Percentiles rank a stretch among this genome's conserved stretches.
Conservation (phyloP, 1,284 basidiomycete species). For the Gomphus bonarii region DNA sequence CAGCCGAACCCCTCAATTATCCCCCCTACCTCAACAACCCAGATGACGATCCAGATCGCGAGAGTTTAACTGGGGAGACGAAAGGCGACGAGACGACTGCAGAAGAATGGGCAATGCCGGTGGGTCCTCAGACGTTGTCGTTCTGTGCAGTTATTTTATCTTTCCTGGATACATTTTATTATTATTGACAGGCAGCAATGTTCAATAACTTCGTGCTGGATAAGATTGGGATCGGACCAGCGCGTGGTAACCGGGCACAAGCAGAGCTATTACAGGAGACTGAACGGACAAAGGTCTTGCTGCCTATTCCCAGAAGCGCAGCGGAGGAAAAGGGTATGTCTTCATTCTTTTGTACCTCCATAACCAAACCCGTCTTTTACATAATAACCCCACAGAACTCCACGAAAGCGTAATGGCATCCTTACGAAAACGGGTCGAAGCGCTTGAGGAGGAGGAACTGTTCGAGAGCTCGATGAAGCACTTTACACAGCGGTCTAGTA, state of each 20-base stretch:
- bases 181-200: not conserved
- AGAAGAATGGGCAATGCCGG: not conserved
- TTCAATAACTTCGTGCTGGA: not conserved
- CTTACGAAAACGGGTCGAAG: conserved; percentile 7
- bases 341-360: not conserved
- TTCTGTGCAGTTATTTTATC: too few species aligned
- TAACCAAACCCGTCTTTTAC: not conserved
- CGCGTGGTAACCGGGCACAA: not conserved
- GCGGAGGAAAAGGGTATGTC: conserved; percentile 5
- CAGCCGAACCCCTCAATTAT: not conserved
- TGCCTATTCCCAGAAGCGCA: conserved; percentile 1
- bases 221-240: conserved; percentile 1
- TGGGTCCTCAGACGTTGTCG: not conserved
- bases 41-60: conserved; percentile 8
- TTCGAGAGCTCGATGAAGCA: conserved; percentile 10
- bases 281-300: not conserved
- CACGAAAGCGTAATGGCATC: conserved; percentile 9
- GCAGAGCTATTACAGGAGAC: not conserved
- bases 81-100: conserved; percentile 3
- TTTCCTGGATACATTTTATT: too few species aligned
- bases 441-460: conserved; percentile 11
- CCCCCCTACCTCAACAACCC: not conserved
- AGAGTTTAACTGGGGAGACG: conserved; percentile 6
- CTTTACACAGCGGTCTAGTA: conserved; percentile 2
- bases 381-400: not conserved